Evolutionary conservation across 495 filamentous ascomycete species (phyloP).

Genomic region (Penicillium coprophilum): DNA sequence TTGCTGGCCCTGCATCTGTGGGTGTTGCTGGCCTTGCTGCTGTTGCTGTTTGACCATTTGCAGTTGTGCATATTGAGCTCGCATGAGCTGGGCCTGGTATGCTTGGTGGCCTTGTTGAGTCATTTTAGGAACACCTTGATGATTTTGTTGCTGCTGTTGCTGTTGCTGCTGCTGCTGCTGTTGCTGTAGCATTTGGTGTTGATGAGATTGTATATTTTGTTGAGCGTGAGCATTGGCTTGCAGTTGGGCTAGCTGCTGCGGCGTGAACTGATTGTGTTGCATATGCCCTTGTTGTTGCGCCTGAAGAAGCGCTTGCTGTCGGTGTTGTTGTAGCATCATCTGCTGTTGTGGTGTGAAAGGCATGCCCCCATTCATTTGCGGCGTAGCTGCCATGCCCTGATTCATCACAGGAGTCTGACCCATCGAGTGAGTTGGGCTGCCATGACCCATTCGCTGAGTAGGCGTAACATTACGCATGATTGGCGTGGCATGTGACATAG

Average conservation of each 20-base stretch:
- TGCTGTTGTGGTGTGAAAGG: conserved; percentile 47
- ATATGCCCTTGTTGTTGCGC: conserved; percentile 47
- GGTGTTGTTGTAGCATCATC: conserved; percentile 44
- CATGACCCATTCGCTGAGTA: conserved; percentile 69
- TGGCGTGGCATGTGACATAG: conserved; percentile 69
- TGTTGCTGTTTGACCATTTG: conserved; percentile 42
- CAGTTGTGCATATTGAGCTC: conserved; percentile 42
- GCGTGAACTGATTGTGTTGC: conserved; percentile 44
- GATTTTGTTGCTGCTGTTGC: conserved; percentile 40
- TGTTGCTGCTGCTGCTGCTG: conserved; percentile 51
- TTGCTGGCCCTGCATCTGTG: conserved; percentile 34
- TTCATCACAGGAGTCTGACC: conserved; percentile 58
- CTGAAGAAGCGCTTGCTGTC: conserved; percentile 53
- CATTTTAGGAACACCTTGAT: conserved; percentile 39
- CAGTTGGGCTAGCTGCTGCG: conserved; percentile 47
- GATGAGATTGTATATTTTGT: conserved; percentile 53
- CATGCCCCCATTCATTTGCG: conserved; percentile 41
- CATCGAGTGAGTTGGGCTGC: conserved; percentile 64
- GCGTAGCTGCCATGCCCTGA: conserved; percentile 49
- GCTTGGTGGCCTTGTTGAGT: conserved; percentile 45
- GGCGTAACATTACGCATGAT: conserved; percentile 68
- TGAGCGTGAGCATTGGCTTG: conserved; percentile 51
- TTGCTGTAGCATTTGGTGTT: conserved; percentile 43
- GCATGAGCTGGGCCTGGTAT: conserved; percentile 47
- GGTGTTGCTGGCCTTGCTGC: conserved; percentile 40